Conservation (phyloP, 2,329 filamentous ascomycete genomes). For the Aspergillus oerlinghausenensis region DNA sequence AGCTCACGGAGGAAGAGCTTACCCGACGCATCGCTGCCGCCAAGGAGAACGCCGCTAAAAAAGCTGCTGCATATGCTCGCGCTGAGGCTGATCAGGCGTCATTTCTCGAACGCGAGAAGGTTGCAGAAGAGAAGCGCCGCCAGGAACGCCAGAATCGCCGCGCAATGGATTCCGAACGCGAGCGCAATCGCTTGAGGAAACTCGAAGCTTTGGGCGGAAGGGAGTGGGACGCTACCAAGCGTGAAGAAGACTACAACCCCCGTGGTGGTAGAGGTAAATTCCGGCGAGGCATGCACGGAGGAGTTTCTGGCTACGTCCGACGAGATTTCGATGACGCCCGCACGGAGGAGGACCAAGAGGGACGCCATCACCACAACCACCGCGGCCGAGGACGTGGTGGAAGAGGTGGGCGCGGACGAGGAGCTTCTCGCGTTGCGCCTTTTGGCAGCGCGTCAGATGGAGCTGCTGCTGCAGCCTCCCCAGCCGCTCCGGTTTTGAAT, state of each 20-base stretch:
- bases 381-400: constrained; percentile 31
- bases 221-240: constrained; percentile 61
- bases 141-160: constrained; percentile 50
- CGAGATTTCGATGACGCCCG: constrained; percentile 26
- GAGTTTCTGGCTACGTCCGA: constrained; percentile 37
- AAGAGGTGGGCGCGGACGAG: constrained; percentile 21
- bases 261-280: constrained; percentile 41
- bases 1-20: constrained; percentile 62
- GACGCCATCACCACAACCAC: constrained; percentile 3
- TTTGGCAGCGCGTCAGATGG: constrained; percentile 14
- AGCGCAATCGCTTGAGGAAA: constrained; percentile 57
- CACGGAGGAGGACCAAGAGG: constrained; percentile 10
- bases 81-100: constrained; percentile 65
- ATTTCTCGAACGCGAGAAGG: constrained; percentile 60
- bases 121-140: constrained; percentile 51
- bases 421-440: constrained; percentile 16
- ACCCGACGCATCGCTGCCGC: constrained; percentile 58
- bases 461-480: constrained; percentile 5
- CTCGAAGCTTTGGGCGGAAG: constrained; percentile 54
- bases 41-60: constrained; percentile 56
- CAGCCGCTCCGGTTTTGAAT: constrained; percentile 19
- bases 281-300: constrained; percentile 50
- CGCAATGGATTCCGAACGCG: constrained; percentile 59
- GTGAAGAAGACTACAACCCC: constrained; percentile 50
- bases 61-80: constrained; percentile 57